Evolutionary conservation across 306 rosid species (phyloP).

Genomic region (Vigna angularis): DNA sequence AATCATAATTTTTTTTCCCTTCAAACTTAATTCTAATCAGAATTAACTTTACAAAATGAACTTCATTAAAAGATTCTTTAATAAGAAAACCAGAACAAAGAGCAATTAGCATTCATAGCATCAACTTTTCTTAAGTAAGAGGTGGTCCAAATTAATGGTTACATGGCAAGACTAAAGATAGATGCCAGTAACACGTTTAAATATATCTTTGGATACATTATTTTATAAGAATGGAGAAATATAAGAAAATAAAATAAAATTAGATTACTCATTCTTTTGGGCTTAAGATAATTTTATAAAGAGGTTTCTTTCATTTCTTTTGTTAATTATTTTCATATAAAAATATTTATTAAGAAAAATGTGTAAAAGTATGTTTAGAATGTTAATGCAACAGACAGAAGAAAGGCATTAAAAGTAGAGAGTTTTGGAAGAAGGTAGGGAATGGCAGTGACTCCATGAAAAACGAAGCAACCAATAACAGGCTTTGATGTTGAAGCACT

Average conservation of each 20-base stretch:
- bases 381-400: conserved; percentile 39
- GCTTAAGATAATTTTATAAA: too few species aligned
- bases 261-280: too few species aligned
- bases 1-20: background rate
- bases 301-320: too few species aligned
- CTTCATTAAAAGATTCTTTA: background rate
- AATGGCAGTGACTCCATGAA: conserved; percentile 41
- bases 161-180: conserved; percentile 24
- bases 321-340: too few species aligned
- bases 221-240: too few species aligned
- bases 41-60: background rate
- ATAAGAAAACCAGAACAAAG: background rate
- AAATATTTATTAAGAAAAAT: too few species aligned
- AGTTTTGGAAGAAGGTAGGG: conserved; percentile 54
- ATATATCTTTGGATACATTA: too few species aligned
- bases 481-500: conserved; percentile 54
- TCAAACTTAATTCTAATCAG: background rate
- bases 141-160: conserved; percentile 6
- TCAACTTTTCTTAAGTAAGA: background rate
- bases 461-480: conserved; percentile 44
- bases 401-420: conserved; percentile 65
- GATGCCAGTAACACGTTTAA: background rate
- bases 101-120: background rate
- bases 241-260: too few species aligned
- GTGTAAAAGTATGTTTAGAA: background rate